Percentiles rank a stretch among this genome's conserved stretches.
phyloP scores from a whole-genome alignment of 768 basidiomycete genomes.

The Thelephora ganbajun region DNA sequence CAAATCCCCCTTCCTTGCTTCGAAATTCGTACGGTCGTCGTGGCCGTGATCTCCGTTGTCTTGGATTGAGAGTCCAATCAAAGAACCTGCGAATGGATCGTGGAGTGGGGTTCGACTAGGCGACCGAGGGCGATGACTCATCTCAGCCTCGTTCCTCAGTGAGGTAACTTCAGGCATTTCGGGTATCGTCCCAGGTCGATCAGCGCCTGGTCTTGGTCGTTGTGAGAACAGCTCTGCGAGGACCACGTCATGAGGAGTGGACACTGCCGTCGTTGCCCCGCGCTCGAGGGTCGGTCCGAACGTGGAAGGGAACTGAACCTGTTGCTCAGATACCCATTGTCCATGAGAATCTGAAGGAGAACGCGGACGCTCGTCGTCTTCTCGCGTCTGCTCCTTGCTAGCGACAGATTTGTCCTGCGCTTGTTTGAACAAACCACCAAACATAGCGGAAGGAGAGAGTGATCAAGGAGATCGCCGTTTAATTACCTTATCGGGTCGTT shows the following conservation, averaged over 20 bases:
- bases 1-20: slow-evolving; percentile 30
- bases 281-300: slow-evolving; percentile 4
- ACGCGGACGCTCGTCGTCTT: too few relatives aligned
- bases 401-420: too few relatives aligned
- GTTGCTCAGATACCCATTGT: too few relatives aligned
- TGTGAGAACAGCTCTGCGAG: slow-evolving; percentile 33
- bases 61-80: slow-evolving; percentile 23
- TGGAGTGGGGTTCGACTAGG: slow-evolving; percentile 17
- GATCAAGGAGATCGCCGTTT: too few relatives aligned
- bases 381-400: too few relatives aligned
- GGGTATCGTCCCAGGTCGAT: neutral
- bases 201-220: slow-evolving; percentile 3
- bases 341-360: too few relatives aligned
- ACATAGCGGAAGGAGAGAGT: too few relatives aligned
- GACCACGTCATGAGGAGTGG: slow-evolving; percentile 51
- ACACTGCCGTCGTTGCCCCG: slow-evolving; percentile 17
- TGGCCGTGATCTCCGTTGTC: slow-evolving; percentile 6
- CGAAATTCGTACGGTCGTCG: slow-evolving; percentile 6
- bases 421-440: too few relatives aligned
- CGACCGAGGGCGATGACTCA: slow-evolving; percentile 1
- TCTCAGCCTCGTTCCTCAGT: slow-evolving; percentile 8
- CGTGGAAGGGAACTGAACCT: too few relatives aligned
- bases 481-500: too few relatives aligned
- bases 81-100: slow-evolving; percentile 36
- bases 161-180: slow-evolving; percentile 7